Conservation (phyloP, 306 rosid species). For the Quercus suber region DNA sequence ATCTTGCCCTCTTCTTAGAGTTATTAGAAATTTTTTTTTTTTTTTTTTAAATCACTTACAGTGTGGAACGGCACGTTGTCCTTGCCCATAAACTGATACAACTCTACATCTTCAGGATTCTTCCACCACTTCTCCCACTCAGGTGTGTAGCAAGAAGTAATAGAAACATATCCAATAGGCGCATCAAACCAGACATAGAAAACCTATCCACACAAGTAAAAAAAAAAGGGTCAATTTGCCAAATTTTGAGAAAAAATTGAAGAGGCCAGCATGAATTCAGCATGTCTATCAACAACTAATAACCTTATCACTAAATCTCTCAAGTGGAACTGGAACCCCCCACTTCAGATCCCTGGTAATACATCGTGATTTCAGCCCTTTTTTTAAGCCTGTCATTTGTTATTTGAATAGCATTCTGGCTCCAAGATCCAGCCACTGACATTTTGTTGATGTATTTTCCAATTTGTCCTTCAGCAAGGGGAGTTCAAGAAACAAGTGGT, state of each 20-base stretch:
- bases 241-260: neutral
- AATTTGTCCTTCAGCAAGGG: constrained; percentile 70
- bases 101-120: constrained; percentile 83
- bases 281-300: neutral
- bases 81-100: constrained; percentile 98
- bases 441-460: constrained; percentile 63
- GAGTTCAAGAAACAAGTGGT: constrained; percentile 90
- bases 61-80: constrained; percentile 98
- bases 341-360: constrained; percentile 93
- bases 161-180: constrained; percentile 91
- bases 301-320: constrained; percentile 80
- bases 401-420: constrained; percentile 87
- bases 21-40: neutral
- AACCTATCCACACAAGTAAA: constrained; percentile 45
- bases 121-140: constrained; percentile 99
- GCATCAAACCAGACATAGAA: constrained; percentile 99
- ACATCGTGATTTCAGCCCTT: constrained; percentile 83
- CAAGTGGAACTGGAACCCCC: constrained; percentile 99
- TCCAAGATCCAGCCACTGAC: constrained; percentile 85
- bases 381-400: constrained; percentile 88
- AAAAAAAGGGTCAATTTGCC: neutral
- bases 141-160: constrained; percentile 82
- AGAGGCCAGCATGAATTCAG: neutral
- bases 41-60: constrained; percentile 35
- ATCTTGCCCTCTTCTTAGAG: neutral